Evolutionary conservation across 1,284 basidiomycete species (phyloP).

Genomic region (Cutaneotrichosporon sp.): DNA sequence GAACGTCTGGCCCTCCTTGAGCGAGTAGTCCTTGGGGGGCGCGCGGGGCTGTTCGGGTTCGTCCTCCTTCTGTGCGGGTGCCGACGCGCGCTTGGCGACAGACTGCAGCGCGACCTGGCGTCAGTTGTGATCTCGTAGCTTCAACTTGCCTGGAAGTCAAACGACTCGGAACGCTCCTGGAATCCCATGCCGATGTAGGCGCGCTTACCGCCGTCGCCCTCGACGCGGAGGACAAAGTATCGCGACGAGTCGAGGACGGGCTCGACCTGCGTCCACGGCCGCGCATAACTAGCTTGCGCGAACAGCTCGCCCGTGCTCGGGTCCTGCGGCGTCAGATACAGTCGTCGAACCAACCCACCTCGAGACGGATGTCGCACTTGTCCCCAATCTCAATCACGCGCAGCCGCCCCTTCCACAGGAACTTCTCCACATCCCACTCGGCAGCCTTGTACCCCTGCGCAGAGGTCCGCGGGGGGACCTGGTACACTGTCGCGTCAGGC

Average conservation of each 20-base stretch:
- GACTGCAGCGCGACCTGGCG: conserved; percentile 80
- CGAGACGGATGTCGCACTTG: conserved; percentile 44
- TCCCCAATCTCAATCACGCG: conserved; percentile 43
- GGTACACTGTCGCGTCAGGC: conserved; percentile 41
- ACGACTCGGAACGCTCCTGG: conserved; percentile 80
- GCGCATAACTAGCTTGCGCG: conserved; percentile 82
- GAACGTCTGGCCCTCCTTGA: conserved; percentile 96
- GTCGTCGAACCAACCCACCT: no score
- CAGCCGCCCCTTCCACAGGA: conserved; percentile 49
- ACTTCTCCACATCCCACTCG: conserved; percentile 47
- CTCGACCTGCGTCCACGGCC: conserved; percentile 72
- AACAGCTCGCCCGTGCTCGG: conserved; percentile 57
- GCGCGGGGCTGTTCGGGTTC: conserved; percentile 55
- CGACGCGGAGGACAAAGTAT: conserved; percentile 90
- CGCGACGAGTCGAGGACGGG: conserved; percentile 92
- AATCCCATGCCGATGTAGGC: conserved; percentile 95
- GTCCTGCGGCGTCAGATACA: conserved; percentile 29
- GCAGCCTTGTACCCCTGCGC: conserved; percentile 47
- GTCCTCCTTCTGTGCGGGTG: conserved; percentile 17
- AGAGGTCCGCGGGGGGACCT: conserved; percentile 46
- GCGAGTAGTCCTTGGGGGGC: conserved; percentile 87
- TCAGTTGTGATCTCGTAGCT: neutral
- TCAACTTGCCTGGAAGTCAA: conserved; percentile 62
- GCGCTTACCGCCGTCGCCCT: conserved; percentile 70
- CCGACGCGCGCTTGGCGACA: conserved; percentile 69